Conservation (phyloP, 768 basidiomycete species). For the Leccinum boreale region DNA sequence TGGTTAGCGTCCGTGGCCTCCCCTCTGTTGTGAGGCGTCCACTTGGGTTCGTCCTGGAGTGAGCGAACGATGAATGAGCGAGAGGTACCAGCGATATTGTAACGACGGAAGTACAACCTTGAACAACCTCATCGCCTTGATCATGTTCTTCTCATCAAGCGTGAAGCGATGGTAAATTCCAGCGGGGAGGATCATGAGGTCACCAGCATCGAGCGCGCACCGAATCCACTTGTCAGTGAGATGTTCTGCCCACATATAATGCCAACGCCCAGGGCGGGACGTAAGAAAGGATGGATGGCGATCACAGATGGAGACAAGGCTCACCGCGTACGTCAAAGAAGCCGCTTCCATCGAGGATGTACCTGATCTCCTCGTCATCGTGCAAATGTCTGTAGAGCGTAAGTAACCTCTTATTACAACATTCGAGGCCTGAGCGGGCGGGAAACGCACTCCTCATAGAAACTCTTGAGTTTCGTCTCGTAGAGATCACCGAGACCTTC, state of each 20-base stretch:
- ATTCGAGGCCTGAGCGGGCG: neutral
- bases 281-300: neutral
- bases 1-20: slow-evolving; percentile 60
- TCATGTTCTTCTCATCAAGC: slow-evolving; percentile 70
- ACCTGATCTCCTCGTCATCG: slow-evolving; percentile 95
- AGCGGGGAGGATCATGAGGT: slow-evolving; percentile 82
- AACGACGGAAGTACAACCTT: slow-evolving; percentile 46
- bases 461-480: slow-evolving; percentile 75
- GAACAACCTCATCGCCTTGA: slow-evolving; percentile 82
- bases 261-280: neutral
- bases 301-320: slow-evolving; percentile 16
- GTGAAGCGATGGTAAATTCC: slow-evolving; percentile 97
- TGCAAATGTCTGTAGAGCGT: slow-evolving; percentile 72
- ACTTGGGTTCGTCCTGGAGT: slow-evolving; percentile 84
- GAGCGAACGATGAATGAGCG: neutral
- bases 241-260: slow-evolving; percentile 43
- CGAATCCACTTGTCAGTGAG: slow-evolving; percentile 78
- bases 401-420: neutral
- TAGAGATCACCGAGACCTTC: slow-evolving; percentile 79
- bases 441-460: slow-evolving; percentile 74
- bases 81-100: neutral
- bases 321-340: slow-evolving; percentile 90
- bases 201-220: slow-evolving; percentile 69
- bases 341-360: slow-evolving; percentile 78
- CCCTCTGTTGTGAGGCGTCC: slow-evolving; percentile 73